Evolutionary conservation across 164 flowering plant genomes (phyloP).

Genomic region (Euptelea pleiosperma): DNA sequence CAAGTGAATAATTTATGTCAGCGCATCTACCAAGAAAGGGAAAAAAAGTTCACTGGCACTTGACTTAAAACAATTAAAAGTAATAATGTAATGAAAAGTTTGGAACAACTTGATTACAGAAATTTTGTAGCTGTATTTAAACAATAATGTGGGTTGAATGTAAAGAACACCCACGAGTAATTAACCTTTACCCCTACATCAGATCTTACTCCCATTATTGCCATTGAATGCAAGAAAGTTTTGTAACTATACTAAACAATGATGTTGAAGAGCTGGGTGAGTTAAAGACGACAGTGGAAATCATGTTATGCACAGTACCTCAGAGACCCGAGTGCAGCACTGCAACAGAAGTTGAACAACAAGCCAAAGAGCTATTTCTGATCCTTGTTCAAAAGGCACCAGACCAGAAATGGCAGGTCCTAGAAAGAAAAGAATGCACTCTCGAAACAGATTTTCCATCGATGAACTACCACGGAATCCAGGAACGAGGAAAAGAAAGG

Average conservation of each 20-base stretch:
- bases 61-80: too few relatives aligned
- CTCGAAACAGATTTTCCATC: conserved; percentile 3
- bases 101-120: too few relatives aligned
- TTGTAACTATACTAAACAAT: background rate
- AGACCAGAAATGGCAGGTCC: conserved; percentile 6
- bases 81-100: too few relatives aligned
- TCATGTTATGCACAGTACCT: conserved; percentile 1
- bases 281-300: background rate
- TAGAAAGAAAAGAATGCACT: conserved; percentile 6
- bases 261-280: background rate
- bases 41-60: too few relatives aligned
- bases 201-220: background rate
- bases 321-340: conserved; percentile 3
- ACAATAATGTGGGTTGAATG: too few relatives aligned
- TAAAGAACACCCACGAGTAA: too few relatives aligned
- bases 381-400: conserved; percentile 7
- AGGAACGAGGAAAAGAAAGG: conserved; percentile 13
- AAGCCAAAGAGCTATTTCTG: conserved; percentile 8
- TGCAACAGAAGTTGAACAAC: conserved; percentile 9
- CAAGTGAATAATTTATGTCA: too few relatives aligned
- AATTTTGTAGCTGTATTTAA: too few relatives aligned
- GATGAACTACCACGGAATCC: conserved; percentile 1
- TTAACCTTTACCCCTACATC: background rate
- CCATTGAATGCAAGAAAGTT: background rate
- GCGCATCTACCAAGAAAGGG: too few relatives aligned